Evolutionary conservation across 1,284 basidiomycete genomes (phyloP), one percentile per base, ranked within the genome.

Genomic region (Heterobasidion occidentale): DNA sequence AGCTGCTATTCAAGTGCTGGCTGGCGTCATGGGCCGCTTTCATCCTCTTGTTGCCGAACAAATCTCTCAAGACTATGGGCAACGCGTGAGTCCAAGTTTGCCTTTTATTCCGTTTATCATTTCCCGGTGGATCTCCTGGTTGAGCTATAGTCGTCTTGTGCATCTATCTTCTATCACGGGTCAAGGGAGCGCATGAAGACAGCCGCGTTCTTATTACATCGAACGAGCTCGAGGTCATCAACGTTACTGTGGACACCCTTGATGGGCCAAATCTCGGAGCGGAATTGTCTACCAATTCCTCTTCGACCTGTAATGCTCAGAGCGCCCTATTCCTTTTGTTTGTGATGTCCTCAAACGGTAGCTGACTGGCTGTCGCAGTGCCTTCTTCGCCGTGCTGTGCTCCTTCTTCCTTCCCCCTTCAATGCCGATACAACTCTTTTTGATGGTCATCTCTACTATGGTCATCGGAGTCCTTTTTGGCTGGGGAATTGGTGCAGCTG

Each of bases 401-500:
- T 70, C 68, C 50, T 49, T 72, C 45, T 68, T 74, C 57, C 47
- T 72, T 0, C 72, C 73, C 0, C 68, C 73, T 2, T 68, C 65
- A 47, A 62, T 71, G 60, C 73, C 73, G 1, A 61, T 72, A 7
- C 74, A 74, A 53, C 56, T 74, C 9, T 74, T 71, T 54, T 17
- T 74, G 5, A 68, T 69, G 47, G 74, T 71, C 8, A 71, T 79
- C 7, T 58, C 72, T 4, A 81, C 78, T 1, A 63, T 88, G 19
- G 65, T 80, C 1, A 19, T 81, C 57, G 88, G 90, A 0, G 75
- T 88, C 69, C 69, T 79, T 1, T 52, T 88, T 5, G 90, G 90
- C 8, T 92, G 90, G 90, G 90, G 82, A 0, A 80, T 87, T 74
- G 85, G 85, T 5, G 76, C 73, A 42, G 88, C 86, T 1, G 83